Base-by-base conservation (phyloP, 1,139 yeast species). In the Pichia kudriavzevii region DNA sequence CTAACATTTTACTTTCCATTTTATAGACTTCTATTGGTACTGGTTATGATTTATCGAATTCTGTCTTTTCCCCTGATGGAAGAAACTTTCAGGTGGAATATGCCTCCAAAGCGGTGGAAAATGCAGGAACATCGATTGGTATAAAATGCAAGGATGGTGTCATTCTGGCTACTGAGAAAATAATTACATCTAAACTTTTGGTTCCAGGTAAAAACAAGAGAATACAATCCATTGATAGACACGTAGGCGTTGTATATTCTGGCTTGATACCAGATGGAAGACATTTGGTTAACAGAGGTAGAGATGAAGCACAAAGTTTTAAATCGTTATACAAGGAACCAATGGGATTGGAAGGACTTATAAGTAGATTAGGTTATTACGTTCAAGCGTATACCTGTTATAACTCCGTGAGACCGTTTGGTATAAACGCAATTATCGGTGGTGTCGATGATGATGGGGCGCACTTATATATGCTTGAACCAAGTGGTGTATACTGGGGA, bases 1-100 rank as follows among this genome's bases (percentile, higher is more conserved):
- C 15, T 12, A 22, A 21, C 13, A 30, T 26, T 14, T 15, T 12
- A n/a, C 7, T n/a, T n/a, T n/a, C n/a, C n/a, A n/a, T n/a, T n/a
- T n/a, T n/a, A n/a, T n/a, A n/a, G 93, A 83, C 96, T 30, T 87
- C 96, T 36, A 87, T 88, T 55, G 97, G 97, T 52, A 88, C 96
- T 22, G 97, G 97, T 24, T 88, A 88, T 72, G 97, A 88, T 67
- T 75, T 88, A 57, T 84, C 95, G 31, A 88, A 88, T 66, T 80
- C 94, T 65, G 94, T 87, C 42, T 51, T 56, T 55, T 63, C 74
- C 13, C 75, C 79, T 58, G 98, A 93, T 60, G 99, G 99, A 35
- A 76, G 98, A 64, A 91, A 88, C 62, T 93, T 93, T 65, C 99
- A 93, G 63, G 98, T 91, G 17, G 98, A 93, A 62, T 93, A 93